Percentiles rank a stretch among this genome's conserved stretches.
Evolutionary conservation across 2,329 filamentous ascomycete species (phyloP).

Genomic region (Coniella vitis): DNA sequence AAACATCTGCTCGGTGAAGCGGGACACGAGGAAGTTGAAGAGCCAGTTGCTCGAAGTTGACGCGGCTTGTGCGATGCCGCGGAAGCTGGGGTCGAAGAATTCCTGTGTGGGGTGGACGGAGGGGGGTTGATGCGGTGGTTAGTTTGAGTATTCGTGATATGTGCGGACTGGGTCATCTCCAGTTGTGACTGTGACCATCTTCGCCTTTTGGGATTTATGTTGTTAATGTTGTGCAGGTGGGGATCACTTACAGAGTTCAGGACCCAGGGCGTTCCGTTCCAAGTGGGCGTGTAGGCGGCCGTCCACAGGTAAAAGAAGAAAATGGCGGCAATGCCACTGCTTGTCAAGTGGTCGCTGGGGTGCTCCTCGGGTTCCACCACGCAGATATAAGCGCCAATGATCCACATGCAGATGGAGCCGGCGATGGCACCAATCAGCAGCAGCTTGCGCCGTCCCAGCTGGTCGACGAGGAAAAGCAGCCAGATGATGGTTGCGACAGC

Average conservation of each 20-base stretch:
- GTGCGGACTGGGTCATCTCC: no score
- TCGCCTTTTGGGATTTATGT: no score
- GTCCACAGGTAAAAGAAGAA: slow-evolving; percentile 74
- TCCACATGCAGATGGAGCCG: slow-evolving; percentile 59
- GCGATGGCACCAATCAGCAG: slow-evolving; percentile 55
- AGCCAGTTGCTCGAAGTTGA: slow-evolving; percentile 69
- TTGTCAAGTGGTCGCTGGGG: slow-evolving; percentile 21
- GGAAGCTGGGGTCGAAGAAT: slow-evolving; percentile 68
- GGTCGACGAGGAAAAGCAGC: slow-evolving; percentile 63
- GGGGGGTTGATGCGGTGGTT: no score
- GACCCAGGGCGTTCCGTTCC: slow-evolving; percentile 73
- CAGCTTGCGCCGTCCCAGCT: slow-evolving; percentile 46
- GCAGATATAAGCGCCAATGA: slow-evolving; percentile 55
- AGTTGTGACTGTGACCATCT: no score
- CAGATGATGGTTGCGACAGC: slow-evolving; percentile 61
- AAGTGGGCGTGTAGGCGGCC: slow-evolving; percentile 62
- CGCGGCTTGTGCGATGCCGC: slow-evolving; percentile 63
- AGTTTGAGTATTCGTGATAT: no score
- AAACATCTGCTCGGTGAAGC: slow-evolving; percentile 63
- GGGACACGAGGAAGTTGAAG: slow-evolving; percentile 62
- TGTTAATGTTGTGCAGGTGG: not conserved
- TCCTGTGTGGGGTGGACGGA: slow-evolving; percentile 38
- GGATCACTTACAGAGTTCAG: slow-evolving; percentile 44
- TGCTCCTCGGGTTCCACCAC: slow-evolving; percentile 34
- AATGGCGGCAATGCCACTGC: slow-evolving; percentile 50